phyloP scores from a whole-genome alignment of 768 basidiomycete species.

The Boletus rubescentipes region DNA sequence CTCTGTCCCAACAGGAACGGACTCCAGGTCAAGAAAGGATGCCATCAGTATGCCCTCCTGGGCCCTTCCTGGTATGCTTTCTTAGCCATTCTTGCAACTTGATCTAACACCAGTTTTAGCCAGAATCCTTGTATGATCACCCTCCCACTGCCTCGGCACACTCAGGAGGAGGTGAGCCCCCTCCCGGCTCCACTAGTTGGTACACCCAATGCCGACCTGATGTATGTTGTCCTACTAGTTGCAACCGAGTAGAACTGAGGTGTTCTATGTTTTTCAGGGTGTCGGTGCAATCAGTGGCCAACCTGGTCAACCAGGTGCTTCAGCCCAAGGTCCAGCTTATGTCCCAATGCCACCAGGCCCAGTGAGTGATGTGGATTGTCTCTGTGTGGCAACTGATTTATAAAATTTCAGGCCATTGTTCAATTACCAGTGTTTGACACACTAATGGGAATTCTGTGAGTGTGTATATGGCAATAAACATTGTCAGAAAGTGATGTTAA shows the following conservation, averaged over 20 bases:
- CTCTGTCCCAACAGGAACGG: conserved; percentile 14
- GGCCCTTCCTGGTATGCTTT: conserved; percentile 20
- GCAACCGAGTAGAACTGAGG: neutral
- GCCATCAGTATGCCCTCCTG: conserved; percentile 25
- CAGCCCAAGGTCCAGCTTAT: conserved; percentile 32
- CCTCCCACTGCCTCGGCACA: conserved; percentile 25
- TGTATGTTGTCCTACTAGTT: conserved; percentile 12
- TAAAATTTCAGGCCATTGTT: conserved; percentile 49
- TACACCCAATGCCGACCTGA: conserved; percentile 17
- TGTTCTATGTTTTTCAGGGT: conserved; percentile 15
- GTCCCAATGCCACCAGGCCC: conserved; percentile 52
- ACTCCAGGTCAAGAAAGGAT: conserved; percentile 20
- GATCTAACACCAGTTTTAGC: conserved; percentile 18
- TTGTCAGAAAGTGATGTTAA: conserved; percentile 7
- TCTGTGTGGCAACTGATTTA: neutral
- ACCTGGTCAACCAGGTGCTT: conserved; percentile 17
- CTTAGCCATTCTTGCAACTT: neutral
- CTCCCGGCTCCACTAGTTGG: conserved; percentile 24
- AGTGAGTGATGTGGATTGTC: conserved; percentile 37
- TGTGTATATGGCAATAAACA: conserved; percentile 30
- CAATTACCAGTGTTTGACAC: conserved; percentile 68
- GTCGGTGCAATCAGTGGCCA: conserved; percentile 17
- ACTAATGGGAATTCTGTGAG: conserved; percentile 66
- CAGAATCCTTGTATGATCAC: conserved; percentile 22
- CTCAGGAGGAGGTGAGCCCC: conserved; percentile 15